Evolutionary conservation across 306 rosid species (phyloP), one percentile per base, ranked within the genome.

Genomic region (Abrus pulchellus): DNA sequence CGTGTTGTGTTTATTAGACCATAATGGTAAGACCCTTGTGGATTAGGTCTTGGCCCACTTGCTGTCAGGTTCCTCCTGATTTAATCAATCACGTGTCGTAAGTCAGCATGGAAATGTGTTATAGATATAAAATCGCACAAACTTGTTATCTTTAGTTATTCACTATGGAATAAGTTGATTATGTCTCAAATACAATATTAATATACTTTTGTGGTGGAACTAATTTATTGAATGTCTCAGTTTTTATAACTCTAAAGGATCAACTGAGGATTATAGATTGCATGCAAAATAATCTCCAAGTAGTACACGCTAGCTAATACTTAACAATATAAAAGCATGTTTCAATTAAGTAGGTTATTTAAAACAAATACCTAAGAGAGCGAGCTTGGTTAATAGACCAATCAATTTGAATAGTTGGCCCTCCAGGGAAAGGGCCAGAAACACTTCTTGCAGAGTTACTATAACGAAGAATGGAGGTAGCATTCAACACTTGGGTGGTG

Each of bases 1-100:
- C 67, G 81, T 2, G 97, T 94, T 20, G 86, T 84, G 82, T 92
- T 94, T 78, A 94, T 89, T 87, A 89, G 1, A 63, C 98, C 97
- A 38, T 94, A 94, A 71, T 90, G 94, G 85, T 94, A 94, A 1
- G 97, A 89, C 45, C 98, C 98, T 87, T 92, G 98, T 8, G 97
- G 98, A 71, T 94, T 94, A 4, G 98, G 98, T 53, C 98, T 92
- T 55, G 98, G 98, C 8, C 98, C 98, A 62, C 95, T 94, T 30
- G 98, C 97, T n/a, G 97, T 88, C 78, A 94, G 88, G 86, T 94
- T 92, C 36, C 89, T 79, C 75, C 98, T 92, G 90, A 49, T 79
- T 83, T 65, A 36, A 41, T 49, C 4, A 50, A 80, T 52, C 36
- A 82, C 38, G 74, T 10, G 82, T 52, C 9, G 55, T n/a, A 40